These are phyloP conservation scores for Linum trigynum DNA, from an alignment of 345 rosid species.

Conservation along the genomic window DNA sequence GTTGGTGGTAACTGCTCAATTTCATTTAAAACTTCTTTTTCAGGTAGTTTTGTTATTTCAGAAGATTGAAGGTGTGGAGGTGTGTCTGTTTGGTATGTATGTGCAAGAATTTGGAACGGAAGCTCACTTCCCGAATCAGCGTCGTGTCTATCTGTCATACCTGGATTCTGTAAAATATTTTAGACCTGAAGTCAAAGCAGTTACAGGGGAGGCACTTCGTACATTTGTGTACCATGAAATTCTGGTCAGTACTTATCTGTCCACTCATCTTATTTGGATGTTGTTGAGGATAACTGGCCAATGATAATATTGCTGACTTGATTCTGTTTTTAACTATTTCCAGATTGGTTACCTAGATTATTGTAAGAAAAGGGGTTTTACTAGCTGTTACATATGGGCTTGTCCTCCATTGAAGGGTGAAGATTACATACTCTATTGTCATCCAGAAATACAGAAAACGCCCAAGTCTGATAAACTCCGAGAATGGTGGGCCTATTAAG, in stretches of 20 bases:
- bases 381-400: constrained; percentile 26
- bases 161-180: constrained; percentile 98
- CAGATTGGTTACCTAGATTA: constrained; percentile 29
- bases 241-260: constrained; percentile 35
- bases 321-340: not conserved
- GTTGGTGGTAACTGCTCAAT: constrained; percentile 4
- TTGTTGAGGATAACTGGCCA: not conserved
- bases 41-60: constrained; percentile 92
- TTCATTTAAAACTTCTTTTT: constrained; percentile 19
- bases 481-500: constrained; percentile 29
- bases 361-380: constrained; percentile 26
- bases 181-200: constrained; percentile 84
- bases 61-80: constrained; percentile 99
- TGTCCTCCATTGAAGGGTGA: constrained; percentile 29
- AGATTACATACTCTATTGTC: constrained; percentile 26
- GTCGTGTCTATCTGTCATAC: constrained; percentile 94
- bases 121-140: constrained; percentile 83
- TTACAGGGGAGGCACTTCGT: constrained; percentile 93
- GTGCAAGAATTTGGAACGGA: constrained; percentile 99
- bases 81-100: constrained; percentile 95
- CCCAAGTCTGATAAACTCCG: constrained; percentile 29
- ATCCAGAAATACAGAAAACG: constrained; percentile 25
- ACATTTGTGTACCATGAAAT: constrained; percentile 98
- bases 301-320: not conserved
- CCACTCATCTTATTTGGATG: constrained; percentile 2